A percentile compares a stretch with the other conserved stretches of the same genome.
These are phyloP conservation scores for Dalbergia cochinchinensis DNA, from an alignment of 306 rosid genomes.

Conservation along the genomic window DNA sequence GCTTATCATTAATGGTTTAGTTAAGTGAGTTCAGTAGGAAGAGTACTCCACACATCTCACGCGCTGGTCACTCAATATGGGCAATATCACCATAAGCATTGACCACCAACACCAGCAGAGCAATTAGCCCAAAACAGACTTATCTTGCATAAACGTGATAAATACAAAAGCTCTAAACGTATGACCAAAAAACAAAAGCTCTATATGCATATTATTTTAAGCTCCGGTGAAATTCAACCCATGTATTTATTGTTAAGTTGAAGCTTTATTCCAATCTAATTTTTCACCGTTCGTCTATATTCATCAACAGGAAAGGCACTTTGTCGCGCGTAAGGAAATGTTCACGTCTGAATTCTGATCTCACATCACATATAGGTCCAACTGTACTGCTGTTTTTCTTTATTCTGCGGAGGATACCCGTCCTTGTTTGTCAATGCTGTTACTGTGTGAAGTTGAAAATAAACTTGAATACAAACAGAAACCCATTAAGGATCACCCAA, in stretches of 20 bases:
- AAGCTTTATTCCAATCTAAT: neutral
- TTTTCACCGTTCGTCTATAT: neutral
- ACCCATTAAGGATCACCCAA: conserved; percentile 44
- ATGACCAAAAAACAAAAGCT: no score
- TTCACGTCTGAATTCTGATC: conserved; percentile 22
- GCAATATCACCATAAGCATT: no score
- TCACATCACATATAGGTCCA: conserved; percentile 31
- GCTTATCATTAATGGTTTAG: no score
- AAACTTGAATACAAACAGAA: conserved; percentile 43
- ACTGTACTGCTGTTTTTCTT: conserved; percentile 39
- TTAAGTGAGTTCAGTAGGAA: no score
- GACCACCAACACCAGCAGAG: no score
- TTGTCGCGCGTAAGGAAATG: conserved; percentile 6
- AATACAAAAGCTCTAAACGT: no score
- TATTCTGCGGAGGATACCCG: conserved; percentile 41
- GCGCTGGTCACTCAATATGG: no score
- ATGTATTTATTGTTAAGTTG: neutral
- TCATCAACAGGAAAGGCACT: conserved; percentile 20
- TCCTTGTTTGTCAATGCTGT: conserved; percentile 24
- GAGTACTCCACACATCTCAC: no score
- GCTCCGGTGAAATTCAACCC: no score
- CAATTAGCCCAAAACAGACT: no score
- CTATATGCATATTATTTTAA: neutral
- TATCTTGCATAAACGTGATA: no score
- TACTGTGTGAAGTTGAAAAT: conserved; percentile 35